Percentiles rank a stretch among this genome's conserved stretches.
Evolutionary conservation across 306 rosid species (phyloP).

Genomic region (Inga laurina): DNA sequence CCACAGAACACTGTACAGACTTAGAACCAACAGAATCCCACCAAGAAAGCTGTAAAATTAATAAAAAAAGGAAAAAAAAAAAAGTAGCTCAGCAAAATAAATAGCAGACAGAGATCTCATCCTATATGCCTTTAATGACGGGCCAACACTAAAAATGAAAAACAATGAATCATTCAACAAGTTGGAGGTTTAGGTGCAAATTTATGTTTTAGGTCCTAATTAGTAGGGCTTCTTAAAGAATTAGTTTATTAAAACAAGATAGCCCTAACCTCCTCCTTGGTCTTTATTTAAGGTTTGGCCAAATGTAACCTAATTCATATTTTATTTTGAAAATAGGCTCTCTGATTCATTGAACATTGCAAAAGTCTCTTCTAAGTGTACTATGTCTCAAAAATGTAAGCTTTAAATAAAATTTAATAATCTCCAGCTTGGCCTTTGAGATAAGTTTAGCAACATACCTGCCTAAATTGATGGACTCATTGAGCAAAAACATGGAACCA

Average conservation of each 20-base stretch:
- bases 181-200: not conserved
- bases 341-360: not conserved
- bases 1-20: slow-evolving; percentile 41
- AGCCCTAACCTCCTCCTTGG: not conserved
- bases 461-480: slow-evolving; percentile 40
- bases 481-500: slow-evolving; percentile 43
- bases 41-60: slow-evolving; percentile 29
- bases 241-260: not conserved
- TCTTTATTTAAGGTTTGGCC: not conserved
- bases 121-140: not conserved
- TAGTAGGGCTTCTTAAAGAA: not conserved
- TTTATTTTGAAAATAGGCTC: not conserved
- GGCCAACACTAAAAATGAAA: not conserved
- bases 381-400: not conserved
- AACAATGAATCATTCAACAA: not conserved
- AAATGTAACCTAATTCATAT: not conserved
- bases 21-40: slow-evolving; percentile 33
- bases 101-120: not conserved
- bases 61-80: not conserved
- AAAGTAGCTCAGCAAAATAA: not conserved
- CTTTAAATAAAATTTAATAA: not conserved
- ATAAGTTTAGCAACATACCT: slow-evolving; percentile 12
- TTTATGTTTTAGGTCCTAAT: not conserved
- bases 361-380: not conserved
- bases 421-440: not conserved